phyloP scores from a whole-genome alignment of 1,284 basidiomycete genomes.

The Naganishia sp. region DNA sequence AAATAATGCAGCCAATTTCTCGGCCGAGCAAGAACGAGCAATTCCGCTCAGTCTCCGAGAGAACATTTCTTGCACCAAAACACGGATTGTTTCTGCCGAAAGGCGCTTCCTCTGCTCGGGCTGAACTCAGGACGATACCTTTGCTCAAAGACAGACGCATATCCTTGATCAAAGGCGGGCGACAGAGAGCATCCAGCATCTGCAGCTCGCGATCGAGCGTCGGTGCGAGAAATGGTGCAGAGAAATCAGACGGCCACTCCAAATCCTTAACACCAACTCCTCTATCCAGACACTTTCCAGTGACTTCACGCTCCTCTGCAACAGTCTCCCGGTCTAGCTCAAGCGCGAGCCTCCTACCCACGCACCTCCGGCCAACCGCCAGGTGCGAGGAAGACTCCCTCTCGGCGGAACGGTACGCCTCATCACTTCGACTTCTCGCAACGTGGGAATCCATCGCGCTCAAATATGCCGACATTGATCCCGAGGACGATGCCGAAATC shows the following conservation, averaged over 20 bases:
- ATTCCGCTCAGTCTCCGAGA: neutral
- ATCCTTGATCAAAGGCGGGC: neutral
- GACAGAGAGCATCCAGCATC: constrained; percentile 9
- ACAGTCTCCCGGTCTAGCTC: neutral
- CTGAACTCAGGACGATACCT: constrained; percentile 1
- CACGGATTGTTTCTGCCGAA: neutral
- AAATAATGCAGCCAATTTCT: neutral
- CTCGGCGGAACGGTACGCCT: constrained; percentile 28
- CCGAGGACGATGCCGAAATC: constrained; percentile 53
- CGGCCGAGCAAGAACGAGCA: neutral
- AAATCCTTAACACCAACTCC: neutral
- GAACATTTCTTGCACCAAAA: neutral
- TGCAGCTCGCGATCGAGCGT: constrained; percentile 6
- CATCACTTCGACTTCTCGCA: constrained; percentile 34
- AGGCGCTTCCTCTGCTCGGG: neutral
- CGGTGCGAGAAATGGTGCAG: neutral
- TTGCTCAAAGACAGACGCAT: neutral
- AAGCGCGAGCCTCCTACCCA: constrained; percentile 9
- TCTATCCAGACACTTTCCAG: neutral
- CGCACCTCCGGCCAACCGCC: constrained; percentile 17
- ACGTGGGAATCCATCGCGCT: constrained; percentile 46
- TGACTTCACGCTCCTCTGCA: neutral
- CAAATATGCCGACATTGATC: constrained; percentile 44
- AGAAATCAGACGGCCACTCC: neutral
- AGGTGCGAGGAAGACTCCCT: constrained; percentile 13